Evolutionary conservation across 441 rosid genomes (phyloP), one percentile per base, ranked within the genome.

Genomic region (Brassica hybrid): DNA sequence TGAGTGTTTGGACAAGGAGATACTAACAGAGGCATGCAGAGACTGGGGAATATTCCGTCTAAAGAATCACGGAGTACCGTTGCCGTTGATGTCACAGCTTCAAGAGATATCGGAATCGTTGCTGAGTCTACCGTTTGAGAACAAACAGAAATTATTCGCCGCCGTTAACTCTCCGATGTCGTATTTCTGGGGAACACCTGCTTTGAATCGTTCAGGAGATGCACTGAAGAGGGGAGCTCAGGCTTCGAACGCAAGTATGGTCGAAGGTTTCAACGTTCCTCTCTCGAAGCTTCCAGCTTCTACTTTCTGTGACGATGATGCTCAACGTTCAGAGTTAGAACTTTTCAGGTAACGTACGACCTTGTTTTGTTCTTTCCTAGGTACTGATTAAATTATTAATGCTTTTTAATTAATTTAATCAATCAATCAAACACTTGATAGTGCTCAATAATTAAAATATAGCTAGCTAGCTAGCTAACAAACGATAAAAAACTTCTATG

Each of bases 181-280:
- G 41, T 91, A 93, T 78, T 89, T 89, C 25, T 89, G 91, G 90
- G 98, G 96, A 23, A 88, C 96, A 13, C 88, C 94, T 2, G 87
- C 83, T 17, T 81, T 90, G 1, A 86, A 83, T 25, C 83, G 82
- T 4, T 77, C 90, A 0, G 94, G 98, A 10, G 73, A 77, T 30
- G 85, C 89, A 71, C 63, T 91, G 0, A 45, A 43, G 45, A 78
- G 81, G 34, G 85, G 76, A 19, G 16, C 72, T 52, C 58, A 74
- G 30, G 78, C 43, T 64, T 41, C 70, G 14, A 78, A 78, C 48
- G 64, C 83, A 32, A 84, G 84, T 43, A 83, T 86, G 91, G 82
- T 93, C 13, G 95, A 93, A 83, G 97, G 94, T 66, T 56, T 91
- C 25, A 87, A 86, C 71, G 80, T 85, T 71, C 87, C 87, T 63